These are phyloP conservation scores for Malassezia caprae DNA, from an alignment of 1,284 basidiomycete species.

Conservation along the genomic window DNA sequence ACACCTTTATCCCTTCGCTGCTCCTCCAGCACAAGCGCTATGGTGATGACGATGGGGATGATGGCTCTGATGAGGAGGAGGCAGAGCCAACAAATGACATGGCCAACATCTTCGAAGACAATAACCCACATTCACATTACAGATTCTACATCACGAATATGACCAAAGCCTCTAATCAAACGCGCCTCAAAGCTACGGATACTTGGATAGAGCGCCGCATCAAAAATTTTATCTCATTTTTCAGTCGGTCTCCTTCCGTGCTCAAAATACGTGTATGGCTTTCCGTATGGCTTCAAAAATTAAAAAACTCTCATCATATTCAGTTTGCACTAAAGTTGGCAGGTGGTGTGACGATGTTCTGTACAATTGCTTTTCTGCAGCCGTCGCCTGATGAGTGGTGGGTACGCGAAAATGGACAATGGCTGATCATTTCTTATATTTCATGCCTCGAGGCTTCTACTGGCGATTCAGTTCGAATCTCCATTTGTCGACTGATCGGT, in stretches of 20 bases:
- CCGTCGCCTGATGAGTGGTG: constrained; percentile 47
- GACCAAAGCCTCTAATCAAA: neutral
- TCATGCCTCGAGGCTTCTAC: constrained; percentile 52
- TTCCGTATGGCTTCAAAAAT: constrained; percentile 13
- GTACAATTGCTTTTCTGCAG: constrained; percentile 49
- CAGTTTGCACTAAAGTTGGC: constrained; percentile 51
- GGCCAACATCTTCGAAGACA: neutral
- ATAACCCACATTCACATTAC: neutral
- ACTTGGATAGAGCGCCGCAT: neutral
- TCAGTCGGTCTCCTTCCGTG: constrained; percentile 7
- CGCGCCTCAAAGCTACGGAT: neutral
- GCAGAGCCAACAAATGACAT: neutral
- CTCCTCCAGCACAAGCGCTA: neutral
- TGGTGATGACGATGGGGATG: neutral
- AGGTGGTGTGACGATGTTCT: constrained; percentile 49
- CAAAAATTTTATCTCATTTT: neutral
- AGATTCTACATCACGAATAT: constrained; percentile 4
- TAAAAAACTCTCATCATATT: constrained; percentile 50
- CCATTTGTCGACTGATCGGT: constrained; percentile 50
- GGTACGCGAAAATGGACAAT: constrained; percentile 48
- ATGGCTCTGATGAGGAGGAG: neutral
- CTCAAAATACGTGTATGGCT: constrained; percentile 16
- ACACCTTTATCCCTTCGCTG: neutral
- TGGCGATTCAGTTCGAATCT: constrained; percentile 51
- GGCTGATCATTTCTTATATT: constrained; percentile 48